These are phyloP conservation scores for Euphrasia arctica DNA, from an alignment of 305 asterid species.

Conservation along the genomic window DNA sequence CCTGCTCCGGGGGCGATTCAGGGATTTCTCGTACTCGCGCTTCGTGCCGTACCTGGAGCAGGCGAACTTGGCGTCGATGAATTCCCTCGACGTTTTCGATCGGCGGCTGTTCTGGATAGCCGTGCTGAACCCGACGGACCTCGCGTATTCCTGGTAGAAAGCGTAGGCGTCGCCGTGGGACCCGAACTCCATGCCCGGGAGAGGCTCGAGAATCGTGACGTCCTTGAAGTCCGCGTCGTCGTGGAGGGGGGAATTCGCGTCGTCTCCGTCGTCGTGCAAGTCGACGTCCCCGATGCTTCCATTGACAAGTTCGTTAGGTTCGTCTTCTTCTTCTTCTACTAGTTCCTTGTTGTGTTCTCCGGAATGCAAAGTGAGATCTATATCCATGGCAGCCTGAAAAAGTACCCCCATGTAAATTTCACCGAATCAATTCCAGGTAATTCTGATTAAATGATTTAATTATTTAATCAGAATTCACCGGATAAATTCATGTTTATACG, in stretches of 20 bases:
- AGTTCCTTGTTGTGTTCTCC: conserved; percentile 73
- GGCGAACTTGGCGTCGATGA: conserved; percentile 82
- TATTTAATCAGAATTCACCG: too few relatives aligned
- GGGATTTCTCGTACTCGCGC: conserved; percentile 82
- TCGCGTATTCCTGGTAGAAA: conserved; percentile 83
- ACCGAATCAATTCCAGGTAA: background rate
- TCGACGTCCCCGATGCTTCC: conserved; percentile 51
- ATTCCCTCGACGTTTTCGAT: conserved; percentile 80
- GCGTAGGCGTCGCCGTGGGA: conserved; percentile 87
- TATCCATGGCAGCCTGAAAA: conserved; percentile 71
- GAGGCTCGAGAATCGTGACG: conserved; percentile 79
- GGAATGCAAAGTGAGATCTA: conserved; percentile 89
- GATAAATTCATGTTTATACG: too few relatives aligned
- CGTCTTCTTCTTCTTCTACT: conserved; percentile 24
- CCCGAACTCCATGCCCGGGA: conserved; percentile 84
- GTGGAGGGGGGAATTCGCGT: conserved; percentile 44
- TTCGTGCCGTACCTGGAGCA: conserved; percentile 89
- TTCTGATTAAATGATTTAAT: too few relatives aligned
- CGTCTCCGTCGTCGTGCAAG: conserved; percentile 55
- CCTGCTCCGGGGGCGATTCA: conserved; percentile 77
- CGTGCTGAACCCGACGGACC: conserved; percentile 79
- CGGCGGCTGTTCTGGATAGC: conserved; percentile 91
- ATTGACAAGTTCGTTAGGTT: conserved; percentile 54
- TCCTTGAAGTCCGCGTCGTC: conserved; percentile 64
- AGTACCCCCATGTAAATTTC: background rate